These are phyloP conservation scores for Effrenium voratum DNA, from an alignment of 73 alveolate species.

Conservation along the genomic window DNA sequence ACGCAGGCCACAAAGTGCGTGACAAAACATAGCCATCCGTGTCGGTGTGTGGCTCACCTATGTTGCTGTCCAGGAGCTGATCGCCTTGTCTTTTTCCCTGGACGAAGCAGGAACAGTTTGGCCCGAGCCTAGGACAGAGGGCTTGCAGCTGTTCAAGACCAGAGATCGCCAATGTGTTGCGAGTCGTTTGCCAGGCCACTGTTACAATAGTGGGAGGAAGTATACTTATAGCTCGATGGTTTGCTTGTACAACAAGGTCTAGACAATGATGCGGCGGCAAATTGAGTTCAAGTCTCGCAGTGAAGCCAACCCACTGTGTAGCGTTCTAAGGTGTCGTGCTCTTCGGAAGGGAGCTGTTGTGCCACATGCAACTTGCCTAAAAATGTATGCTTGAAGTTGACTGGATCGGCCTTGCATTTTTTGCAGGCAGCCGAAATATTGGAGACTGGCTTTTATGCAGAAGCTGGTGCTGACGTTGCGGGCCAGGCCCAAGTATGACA, in stretches of 20 bases:
- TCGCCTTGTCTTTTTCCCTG: constrained; percentile 32
- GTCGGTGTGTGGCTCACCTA: too few species aligned
- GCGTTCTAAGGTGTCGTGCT: background rate
- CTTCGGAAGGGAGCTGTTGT: background rate
- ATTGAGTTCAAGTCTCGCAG: too few species aligned
- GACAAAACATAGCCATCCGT: too few species aligned
- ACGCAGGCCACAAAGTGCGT: background rate
- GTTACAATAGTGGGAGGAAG: too few species aligned
- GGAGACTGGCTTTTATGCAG: constrained; percentile 37
- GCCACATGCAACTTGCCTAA: background rate
- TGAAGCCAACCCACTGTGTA: background rate
- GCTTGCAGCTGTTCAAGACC: too few species aligned
- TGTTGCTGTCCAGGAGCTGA: background rate
- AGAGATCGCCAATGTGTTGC: too few species aligned
- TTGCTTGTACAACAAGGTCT: too few species aligned
- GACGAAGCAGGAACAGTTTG: constrained; percentile 70
- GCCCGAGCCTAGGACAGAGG: too few species aligned
- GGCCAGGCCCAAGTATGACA: background rate
- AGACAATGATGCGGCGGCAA: too few species aligned
- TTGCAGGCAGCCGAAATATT: constrained; percentile 34
- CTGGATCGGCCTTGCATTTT: background rate
- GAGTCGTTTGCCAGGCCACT: too few species aligned
- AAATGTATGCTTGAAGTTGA: background rate
- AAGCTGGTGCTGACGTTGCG: background rate
- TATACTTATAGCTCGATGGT: too few species aligned